Conservation (phyloP, 352 stramenopile genomes). For the Globisporangium yorkense region DNA sequence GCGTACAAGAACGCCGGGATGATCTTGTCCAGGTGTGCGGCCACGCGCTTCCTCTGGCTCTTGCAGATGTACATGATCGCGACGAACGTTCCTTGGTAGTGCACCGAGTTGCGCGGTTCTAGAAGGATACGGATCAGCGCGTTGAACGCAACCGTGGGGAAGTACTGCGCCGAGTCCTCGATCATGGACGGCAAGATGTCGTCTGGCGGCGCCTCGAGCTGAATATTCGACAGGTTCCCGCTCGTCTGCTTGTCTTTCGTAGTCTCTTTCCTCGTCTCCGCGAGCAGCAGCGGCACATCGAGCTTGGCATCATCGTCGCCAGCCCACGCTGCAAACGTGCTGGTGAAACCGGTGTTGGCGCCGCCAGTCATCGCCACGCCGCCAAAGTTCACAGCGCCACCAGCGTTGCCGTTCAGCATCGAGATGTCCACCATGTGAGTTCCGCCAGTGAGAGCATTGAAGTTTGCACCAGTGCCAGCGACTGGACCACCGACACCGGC, state of each 20-base stretch:
- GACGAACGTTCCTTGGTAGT: constrained; percentile 97
- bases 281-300: constrained; percentile 44
- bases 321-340: constrained; percentile 9
- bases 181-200: constrained; percentile 83
- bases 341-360: constrained; percentile 24
- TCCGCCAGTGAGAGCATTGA: constrained; percentile 9
- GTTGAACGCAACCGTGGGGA: constrained; percentile 95
- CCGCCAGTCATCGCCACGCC: constrained; percentile 11
- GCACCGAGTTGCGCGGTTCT: constrained; percentile 92
- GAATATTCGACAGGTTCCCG: constrained; percentile 53
- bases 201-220: constrained; percentile 57
- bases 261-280: constrained; percentile 43
- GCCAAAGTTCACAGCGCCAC: constrained; percentile 16
- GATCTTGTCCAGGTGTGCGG: constrained; percentile 95
- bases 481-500: constrained; percentile 23
- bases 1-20: constrained; percentile 96
- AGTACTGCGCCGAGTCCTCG: constrained; percentile 91
- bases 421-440: constrained; percentile 15
- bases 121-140: constrained; percentile 97
- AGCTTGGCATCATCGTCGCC: constrained; percentile 44
- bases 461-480: constrained; percentile 19
- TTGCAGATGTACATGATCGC: constrained; percentile 99
- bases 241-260: constrained; percentile 74
- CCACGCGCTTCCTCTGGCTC: constrained; percentile 91
- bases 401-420: constrained; percentile 17